Conservation (phyloP, 208 protist genomes). For the Leishmania gerbilli region DNA sequence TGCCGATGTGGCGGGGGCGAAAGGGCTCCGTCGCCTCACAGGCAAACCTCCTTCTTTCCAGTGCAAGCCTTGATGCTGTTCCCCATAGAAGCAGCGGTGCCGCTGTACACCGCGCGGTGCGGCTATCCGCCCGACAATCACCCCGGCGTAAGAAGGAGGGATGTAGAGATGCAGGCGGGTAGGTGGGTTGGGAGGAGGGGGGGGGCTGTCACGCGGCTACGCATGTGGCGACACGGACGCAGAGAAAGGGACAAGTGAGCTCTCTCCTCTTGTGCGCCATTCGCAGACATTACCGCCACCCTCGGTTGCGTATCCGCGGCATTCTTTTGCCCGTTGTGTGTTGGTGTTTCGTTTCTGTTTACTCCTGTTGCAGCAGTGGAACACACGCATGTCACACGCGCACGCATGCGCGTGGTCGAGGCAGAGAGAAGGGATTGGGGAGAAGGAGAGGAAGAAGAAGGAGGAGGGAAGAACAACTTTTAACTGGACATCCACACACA, state of each 20-base stretch:
- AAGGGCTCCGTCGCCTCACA: neutral
- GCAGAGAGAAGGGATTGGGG: neutral
- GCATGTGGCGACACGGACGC: neutral
- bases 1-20: neutral
- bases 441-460: no score
- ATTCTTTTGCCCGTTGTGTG: no score
- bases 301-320: neutral
- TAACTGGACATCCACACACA: neutral
- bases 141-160: neutral
- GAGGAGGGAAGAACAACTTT: neutral
- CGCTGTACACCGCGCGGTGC: neutral
- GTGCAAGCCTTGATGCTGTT: neutral
- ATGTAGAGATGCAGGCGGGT: neutral
- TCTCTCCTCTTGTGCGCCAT: neutral
- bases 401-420: neutral
- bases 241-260: neutral
- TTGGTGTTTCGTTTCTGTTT: neutral
- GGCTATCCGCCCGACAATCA: neutral
- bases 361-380: neutral
- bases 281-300: neutral
- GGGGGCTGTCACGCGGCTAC: neutral
- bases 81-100: neutral
- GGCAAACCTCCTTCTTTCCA: neutral
- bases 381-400: neutral
- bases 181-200: no score